Base-by-base conservation (phyloP, 1,139 yeast genomes). In the Geotrichum europaeum region DNA sequence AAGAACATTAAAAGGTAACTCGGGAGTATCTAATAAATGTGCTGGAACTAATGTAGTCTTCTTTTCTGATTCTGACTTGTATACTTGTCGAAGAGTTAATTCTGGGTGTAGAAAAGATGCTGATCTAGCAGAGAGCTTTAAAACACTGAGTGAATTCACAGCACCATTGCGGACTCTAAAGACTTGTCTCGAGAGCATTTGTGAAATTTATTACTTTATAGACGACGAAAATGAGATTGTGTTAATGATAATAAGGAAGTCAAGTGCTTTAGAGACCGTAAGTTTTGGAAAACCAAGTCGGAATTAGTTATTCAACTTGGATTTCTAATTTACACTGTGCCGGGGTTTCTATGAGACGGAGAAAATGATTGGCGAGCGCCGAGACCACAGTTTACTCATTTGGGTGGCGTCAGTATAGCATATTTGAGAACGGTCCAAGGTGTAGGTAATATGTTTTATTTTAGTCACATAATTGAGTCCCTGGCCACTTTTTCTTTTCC, bases 161-260 rank as follows among this genome's bases (percentile, higher is more conserved):
- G 58, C 54, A 20, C 54, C 50, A 25, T 50, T 28, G 28, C 43
- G 58, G 51, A 50, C 28, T 53, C 43, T 50, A 24, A 55, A 53
- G 40, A 53, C 53, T 18, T 55, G 54, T 55, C 58, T 49, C 49
- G 54, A 55, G 54, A 55, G 58, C 58, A 55, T 50, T 50, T 18
- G 40, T 25, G 34, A 30, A 12, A 9, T 50, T 5, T 15, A 28
- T 6, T 12, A 13, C 9, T n/a, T 2, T 50, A 9, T 13, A n/a
- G 22, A 22, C 9, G 5, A 51, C 15, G 25, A 15, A 30, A 24
- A 40, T 5, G 20, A 20, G 24, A 22, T 47, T 43, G 30, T n/a
- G 15, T n/a, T 30, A 28, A 49, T 12, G 20, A 40, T 18, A 15
- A 32, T 47, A 22, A 28, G 18, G 25, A 18, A 30, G n/a, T 22